phyloP scores from a whole-genome alignment of 2,329 filamentous ascomycete species.

The Nemania abortiva region DNA sequence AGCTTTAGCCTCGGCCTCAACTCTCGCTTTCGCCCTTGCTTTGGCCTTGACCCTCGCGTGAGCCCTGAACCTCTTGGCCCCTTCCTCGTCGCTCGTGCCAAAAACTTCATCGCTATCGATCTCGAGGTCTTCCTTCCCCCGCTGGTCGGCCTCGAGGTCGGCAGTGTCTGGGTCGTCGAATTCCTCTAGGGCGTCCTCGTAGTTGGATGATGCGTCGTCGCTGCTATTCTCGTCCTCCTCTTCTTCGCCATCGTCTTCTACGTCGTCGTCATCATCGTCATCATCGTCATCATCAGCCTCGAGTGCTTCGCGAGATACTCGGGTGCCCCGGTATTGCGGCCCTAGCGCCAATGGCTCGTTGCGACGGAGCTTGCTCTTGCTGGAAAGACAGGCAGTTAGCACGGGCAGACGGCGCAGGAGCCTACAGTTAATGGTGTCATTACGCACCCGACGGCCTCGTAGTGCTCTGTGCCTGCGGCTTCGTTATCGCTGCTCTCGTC shows the following conservation, averaged over 20 bases:
- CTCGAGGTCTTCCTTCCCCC: slow-evolving; percentile 65
- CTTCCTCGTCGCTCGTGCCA: slow-evolving; percentile 85
- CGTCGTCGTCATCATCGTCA: slow-evolving; percentile 53
- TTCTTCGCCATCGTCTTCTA: slow-evolving; percentile 58
- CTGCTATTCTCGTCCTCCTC: slow-evolving; percentile 59
- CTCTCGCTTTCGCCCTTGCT: slow-evolving; percentile 54
- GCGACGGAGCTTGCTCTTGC: slow-evolving; percentile 86
- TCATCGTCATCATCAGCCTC: slow-evolving; percentile 57
- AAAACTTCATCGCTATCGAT: slow-evolving; percentile 78
- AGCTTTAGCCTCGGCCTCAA: slow-evolving; percentile 51
- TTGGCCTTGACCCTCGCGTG: slow-evolving; percentile 61
- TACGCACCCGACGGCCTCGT: slow-evolving; percentile 62
- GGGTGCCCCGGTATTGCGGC: slow-evolving; percentile 82
- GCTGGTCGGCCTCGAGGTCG: slow-evolving; percentile 65
- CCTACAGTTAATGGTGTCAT: slow-evolving; percentile 31
- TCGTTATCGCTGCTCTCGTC: slow-evolving; percentile 65
- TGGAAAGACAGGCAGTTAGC: slow-evolving; percentile 49
- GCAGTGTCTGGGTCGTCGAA: slow-evolving; percentile 69
- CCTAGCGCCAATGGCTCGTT: slow-evolving; percentile 77
- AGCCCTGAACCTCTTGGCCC: slow-evolving; percentile 80
- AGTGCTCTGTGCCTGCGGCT: slow-evolving; percentile 83
- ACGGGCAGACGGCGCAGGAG: neutral
- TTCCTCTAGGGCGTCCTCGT: slow-evolving; percentile 49
- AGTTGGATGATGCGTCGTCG: slow-evolving; percentile 52
- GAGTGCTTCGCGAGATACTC: slow-evolving; percentile 74